A percentile compares a stretch with the other conserved stretches of the same genome.
Evolutionary conservation across 2,329 filamentous ascomycete species (phyloP).

Genomic region (Aspergillus ustus): DNA sequence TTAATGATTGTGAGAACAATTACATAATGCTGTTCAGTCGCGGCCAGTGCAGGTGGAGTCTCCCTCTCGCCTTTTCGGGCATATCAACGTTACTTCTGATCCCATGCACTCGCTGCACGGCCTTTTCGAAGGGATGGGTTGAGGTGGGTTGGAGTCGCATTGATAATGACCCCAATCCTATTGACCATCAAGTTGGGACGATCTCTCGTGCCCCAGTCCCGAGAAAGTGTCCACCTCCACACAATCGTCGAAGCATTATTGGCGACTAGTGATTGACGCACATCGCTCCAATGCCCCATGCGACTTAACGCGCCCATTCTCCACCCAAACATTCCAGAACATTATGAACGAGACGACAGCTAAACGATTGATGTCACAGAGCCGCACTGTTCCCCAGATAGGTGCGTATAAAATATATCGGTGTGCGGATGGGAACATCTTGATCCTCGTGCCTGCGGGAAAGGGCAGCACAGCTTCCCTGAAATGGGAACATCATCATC

Average conservation of each 20-base stretch:
- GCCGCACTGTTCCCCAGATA: neutral
- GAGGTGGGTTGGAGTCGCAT: neutral
- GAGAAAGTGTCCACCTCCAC: constrained; percentile 2
- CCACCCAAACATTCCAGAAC: constrained; percentile 8
- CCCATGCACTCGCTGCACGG: neutral
- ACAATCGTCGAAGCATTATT: neutral
- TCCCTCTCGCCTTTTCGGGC: neutral
- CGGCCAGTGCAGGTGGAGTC: neutral
- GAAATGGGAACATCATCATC: neutral
- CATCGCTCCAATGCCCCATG: neutral
- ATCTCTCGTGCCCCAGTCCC: neutral
- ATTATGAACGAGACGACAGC: neutral
- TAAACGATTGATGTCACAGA: constrained; percentile 13
- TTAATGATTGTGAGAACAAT: neutral
- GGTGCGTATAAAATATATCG: neutral
- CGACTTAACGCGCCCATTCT: constrained; percentile 7
- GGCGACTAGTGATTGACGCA: constrained; percentile 1
- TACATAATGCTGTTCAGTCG: neutral
- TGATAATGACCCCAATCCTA: too few relatives aligned
- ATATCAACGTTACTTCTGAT: neutral
- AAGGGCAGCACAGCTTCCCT: neutral
- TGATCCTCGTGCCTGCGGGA: constrained; percentile 1
- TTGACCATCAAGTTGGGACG: neutral
- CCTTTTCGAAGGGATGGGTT: neutral
- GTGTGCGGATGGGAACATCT: constrained; percentile 1